Conservation (phyloP, 768 basidiomycete species). For the Boletus rex-veris region DNA sequence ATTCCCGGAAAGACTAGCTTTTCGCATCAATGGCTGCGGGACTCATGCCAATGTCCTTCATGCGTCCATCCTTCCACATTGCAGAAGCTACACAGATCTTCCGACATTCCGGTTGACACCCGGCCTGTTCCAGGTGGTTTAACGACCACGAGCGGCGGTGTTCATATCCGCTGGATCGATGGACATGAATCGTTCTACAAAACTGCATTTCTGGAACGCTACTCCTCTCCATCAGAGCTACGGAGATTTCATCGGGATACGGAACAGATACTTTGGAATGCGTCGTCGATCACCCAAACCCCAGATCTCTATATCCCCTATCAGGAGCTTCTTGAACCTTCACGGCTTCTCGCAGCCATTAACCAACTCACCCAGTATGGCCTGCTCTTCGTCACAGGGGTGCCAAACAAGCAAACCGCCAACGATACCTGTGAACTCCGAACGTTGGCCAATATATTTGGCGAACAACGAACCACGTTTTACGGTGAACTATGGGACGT, state of each 20-base stretch:
- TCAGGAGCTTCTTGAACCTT: constrained; percentile 40
- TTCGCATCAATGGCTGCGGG: constrained; percentile 77
- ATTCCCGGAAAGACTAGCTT: constrained; percentile 42
- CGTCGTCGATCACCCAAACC: constrained; percentile 32
- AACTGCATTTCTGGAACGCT: constrained; percentile 44
- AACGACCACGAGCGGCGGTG: constrained; percentile 39
- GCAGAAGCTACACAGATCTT: constrained; percentile 73
- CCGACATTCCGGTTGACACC: constrained; percentile 56
- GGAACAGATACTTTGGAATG: constrained; percentile 43
- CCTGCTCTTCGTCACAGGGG: constrained; percentile 65
- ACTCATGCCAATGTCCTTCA: constrained; percentile 69
- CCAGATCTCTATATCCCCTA: constrained; percentile 57
- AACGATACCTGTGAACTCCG: constrained; percentile 64
- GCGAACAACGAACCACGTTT: constrained; percentile 80
- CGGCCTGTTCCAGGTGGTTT: constrained; percentile 43
- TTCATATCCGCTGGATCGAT: constrained; percentile 54
- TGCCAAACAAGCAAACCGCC: constrained; percentile 60
- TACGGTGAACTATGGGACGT: constrained; percentile 93
- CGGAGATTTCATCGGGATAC: constrained; percentile 45
- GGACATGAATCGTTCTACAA: constrained; percentile 59
- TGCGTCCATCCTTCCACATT: constrained; percentile 76
- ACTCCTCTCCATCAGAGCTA: constrained; percentile 39
- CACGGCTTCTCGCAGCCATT: constrained; percentile 55
- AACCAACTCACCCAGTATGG: constrained; percentile 71
- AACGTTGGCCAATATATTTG: constrained; percentile 62